Evolutionary conservation across 352 stramenopile genomes (phyloP), one percentile per base, ranked within the genome.

Genomic region (Ophiocytium majus): DNA sequence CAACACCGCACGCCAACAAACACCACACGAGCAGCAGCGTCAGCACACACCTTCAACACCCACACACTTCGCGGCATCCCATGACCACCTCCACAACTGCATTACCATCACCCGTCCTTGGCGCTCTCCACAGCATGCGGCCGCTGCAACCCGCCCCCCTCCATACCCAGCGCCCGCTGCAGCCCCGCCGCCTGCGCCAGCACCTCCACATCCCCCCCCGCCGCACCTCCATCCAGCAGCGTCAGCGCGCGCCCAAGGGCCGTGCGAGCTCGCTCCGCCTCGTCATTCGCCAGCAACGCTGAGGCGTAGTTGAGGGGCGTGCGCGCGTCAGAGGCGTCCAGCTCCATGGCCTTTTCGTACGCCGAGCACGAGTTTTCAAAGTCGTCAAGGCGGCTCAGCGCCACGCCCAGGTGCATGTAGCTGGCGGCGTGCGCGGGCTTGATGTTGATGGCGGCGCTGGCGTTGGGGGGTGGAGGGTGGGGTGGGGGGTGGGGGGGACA

Each of bases 391-490:
- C 93, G 90, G 1, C 91, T 91, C 17, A 98, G 90, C 49, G 94
- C 95, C 86, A 97, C 94, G 43, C 93, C 95, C 33, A 98, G 86
- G 89, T 97, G 97, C 93, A 96, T 97, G 90, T 97, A 97, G 78
- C 93, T 95, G 84, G 91, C 93, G 1, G 94, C 91, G 79, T 95
- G 96, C 83, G 95, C 92, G 91, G 34, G 93, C 92, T 92, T 90
- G 0, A 91, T 79, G 83, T 90, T 91, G 57, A 91, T 89, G 32
- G 79, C 35, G 31, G 80, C 63, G 31, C 83, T 87, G 78, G 28
- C n/a, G 9, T 5, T 57, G 5, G 43, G 43, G 43, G 43, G 43
- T 5, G 43, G 43, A 14, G 5, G 43, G 43, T 5, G 43, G 43
- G 43, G 43, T 5, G 43, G 43, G 43, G 43, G 5, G 5, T 5